A percentile compares a stretch with the other conserved stretches of the same genome.
Conservation (phyloP, 1,284 basidiomycete genomes). For the Cutaneotrichosporon sp. region DNA sequence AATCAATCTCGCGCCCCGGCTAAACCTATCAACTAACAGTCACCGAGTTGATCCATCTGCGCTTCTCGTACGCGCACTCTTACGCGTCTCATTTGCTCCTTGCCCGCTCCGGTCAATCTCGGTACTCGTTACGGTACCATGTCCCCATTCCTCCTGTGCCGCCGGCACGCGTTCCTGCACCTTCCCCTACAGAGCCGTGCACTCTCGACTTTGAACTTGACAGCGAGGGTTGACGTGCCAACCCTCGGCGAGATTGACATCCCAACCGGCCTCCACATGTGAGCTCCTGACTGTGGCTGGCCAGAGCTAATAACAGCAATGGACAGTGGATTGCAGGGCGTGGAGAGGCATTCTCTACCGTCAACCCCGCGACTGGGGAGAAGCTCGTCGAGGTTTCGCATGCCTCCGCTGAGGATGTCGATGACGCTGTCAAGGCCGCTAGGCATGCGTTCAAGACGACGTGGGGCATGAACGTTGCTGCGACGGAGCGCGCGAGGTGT, state of each 20-base stretch:
- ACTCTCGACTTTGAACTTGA: slow-evolving; percentile 2
- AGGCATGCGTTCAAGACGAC: slow-evolving; percentile 75
- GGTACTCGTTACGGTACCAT: background rate
- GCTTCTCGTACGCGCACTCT: background rate
- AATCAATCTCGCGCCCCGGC: background rate
- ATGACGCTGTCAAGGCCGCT: slow-evolving; percentile 77
- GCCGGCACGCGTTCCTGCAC: background rate
- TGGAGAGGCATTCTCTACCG: slow-evolving; percentile 34
- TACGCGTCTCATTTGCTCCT: background rate
- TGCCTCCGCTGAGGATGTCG: slow-evolving; percentile 63
- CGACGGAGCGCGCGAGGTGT: slow-evolving; percentile 69
- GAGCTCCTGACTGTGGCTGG: slow-evolving; percentile 2
- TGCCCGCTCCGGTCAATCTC: background rate
- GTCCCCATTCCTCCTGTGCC: background rate
- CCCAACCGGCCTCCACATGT: slow-evolving; percentile 82
- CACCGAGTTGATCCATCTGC: background rate
- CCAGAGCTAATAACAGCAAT: slow-evolving; percentile 33
- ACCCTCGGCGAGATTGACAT: slow-evolving; percentile 58
- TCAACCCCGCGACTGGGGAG: slow-evolving; percentile 61
- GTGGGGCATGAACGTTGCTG: slow-evolving; percentile 85
- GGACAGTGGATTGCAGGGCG: slow-evolving; percentile 39
- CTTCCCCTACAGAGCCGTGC: background rate
- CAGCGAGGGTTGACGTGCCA: slow-evolving; percentile 28
- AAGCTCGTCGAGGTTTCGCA: slow-evolving; percentile 39
- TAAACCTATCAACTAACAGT: background rate